Conservation (phyloP, 805 yeast species). For the Sugiyamaella smithiae region DNA sequence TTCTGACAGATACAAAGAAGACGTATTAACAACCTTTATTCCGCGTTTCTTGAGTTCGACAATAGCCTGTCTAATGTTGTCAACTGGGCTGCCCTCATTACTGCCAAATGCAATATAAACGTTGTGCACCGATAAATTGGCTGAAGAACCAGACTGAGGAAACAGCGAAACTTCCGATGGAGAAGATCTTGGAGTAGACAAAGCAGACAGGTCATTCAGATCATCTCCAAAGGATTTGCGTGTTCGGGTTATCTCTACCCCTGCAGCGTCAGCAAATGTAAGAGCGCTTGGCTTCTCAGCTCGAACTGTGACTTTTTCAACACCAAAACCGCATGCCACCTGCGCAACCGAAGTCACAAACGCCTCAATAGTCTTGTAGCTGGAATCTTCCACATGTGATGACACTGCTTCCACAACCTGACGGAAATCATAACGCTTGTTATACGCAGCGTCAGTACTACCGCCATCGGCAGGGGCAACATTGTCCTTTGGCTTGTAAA, state of each 20-base stretch:
- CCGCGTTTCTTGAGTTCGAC: conserved; percentile 41
- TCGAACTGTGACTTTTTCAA: conserved; percentile 48
- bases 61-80: conserved; percentile 58
- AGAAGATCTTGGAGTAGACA: conserved; percentile 1
- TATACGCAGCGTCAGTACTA: conserved; percentile 14
- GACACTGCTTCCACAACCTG: conserved; percentile 48
- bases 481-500: conserved; percentile 40
- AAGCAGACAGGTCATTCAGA: conserved; percentile 5
- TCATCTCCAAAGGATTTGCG: conserved; percentile 37
- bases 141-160: conserved; percentile 22
- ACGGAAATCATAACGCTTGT: conserved; percentile 38
- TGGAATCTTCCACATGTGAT: conserved; percentile 67
- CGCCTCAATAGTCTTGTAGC: conserved; percentile 92
- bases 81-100: conserved; percentile 69
- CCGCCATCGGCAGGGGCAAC: conserved; percentile 12
- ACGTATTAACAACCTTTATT: conserved; percentile 55
- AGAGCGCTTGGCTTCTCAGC: conserved; percentile 90
- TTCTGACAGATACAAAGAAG: conserved; percentile 80
- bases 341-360: conserved; percentile 71
- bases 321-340: conserved; percentile 44
- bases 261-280: conserved; percentile 83
- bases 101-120: conserved; percentile 89
- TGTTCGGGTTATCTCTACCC: conserved; percentile 65
- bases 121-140: conserved; percentile 37
- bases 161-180: conserved; percentile 18